Percentiles rank a stretch among this genome's conserved stretches.
Evolutionary conservation across 1,139 yeast species (phyloP).

Genomic region (Eremothecium coryli): DNA sequence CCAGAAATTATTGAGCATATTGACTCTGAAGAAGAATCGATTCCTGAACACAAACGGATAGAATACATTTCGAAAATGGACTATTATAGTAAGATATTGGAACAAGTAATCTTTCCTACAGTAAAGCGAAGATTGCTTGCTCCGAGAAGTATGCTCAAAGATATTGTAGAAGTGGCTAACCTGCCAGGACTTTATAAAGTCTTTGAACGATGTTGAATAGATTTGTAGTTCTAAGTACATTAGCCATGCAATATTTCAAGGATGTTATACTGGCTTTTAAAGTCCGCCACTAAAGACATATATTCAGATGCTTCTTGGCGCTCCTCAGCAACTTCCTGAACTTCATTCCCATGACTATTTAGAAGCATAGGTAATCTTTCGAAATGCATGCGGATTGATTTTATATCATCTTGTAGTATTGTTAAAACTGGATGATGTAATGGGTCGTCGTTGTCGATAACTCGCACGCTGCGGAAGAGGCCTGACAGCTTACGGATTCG

Average conservation of each 20-base stretch:
- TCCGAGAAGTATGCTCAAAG: slow-evolving; percentile 41
- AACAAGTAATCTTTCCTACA: slow-evolving; percentile 56
- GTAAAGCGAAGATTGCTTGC: slow-evolving; percentile 60
- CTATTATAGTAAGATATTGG: slow-evolving; percentile 36
- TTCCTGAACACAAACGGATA: slow-evolving; percentile 16
- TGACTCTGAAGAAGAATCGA: slow-evolving; percentile 16
- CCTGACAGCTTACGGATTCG: too few relatives aligned
- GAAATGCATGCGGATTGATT: too few relatives aligned
- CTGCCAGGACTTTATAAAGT: slow-evolving; percentile 85
- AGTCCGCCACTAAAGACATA: neutral
- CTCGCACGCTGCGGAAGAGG: slow-evolving; percentile 21
- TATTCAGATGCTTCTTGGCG: slow-evolving; percentile 1
- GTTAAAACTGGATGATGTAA: slow-evolving; percentile 24
- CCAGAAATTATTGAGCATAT: slow-evolving; percentile 46
- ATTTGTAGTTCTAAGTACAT: neutral
- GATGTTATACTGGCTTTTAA: neutral
- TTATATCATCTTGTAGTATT: slow-evolving; percentile 25
- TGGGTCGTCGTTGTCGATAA: slow-evolving; percentile 15
- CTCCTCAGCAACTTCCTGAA: too few relatives aligned
- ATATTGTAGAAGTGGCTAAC: slow-evolving; percentile 78
- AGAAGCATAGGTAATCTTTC: slow-evolving; percentile 7
- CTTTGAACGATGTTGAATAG: slow-evolving; percentile 71
- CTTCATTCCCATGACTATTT: too few relatives aligned
- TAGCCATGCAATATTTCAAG: neutral
- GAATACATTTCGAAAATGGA: slow-evolving; percentile 16